Conservation (phyloP, 2,329 filamentous ascomycete species). For the Calonectria ilicicola region DNA sequence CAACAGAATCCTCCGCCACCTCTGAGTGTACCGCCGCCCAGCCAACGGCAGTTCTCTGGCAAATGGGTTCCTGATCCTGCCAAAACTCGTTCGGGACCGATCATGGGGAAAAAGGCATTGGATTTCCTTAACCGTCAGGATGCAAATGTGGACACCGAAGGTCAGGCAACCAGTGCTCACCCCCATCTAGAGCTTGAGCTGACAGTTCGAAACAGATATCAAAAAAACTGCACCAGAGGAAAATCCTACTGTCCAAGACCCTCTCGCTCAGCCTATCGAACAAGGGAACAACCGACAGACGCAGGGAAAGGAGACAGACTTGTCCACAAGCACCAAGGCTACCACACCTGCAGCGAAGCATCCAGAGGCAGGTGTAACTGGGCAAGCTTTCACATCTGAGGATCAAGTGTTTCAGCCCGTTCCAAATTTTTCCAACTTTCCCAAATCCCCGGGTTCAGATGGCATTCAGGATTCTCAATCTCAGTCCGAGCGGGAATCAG, state of each 20-base stretch:
- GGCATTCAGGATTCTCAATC: not conserved
- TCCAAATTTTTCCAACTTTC: no score
- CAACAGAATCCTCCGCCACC: not conserved
- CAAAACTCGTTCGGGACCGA: constrained; percentile 21
- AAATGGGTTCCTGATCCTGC: constrained; percentile 23
- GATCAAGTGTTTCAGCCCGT: not conserved
- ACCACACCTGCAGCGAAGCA: not conserved
- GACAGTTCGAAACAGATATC: not conserved
- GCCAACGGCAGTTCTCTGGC: constrained; percentile 30
- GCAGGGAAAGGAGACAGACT: not conserved
- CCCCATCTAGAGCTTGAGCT: not conserved
- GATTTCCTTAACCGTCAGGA: constrained; percentile 40
- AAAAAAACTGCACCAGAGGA: not conserved
- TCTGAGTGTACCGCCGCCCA: constrained; percentile 30
- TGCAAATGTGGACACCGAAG: not conserved
- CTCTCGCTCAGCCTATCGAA: no score
- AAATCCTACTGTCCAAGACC: not conserved
- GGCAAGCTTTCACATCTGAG: not conserved
- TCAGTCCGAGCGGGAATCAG: not conserved
- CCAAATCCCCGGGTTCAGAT: not conserved
- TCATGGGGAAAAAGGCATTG: constrained; percentile 35
- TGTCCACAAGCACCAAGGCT: not conserved
- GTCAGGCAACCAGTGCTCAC: constrained; percentile 1
- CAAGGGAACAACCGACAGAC: not conserved
- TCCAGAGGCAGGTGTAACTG: no score